These are phyloP conservation scores for Serendipita vermifera DNA, from an alignment of 768 basidiomycete species.

Conservation along the genomic window DNA sequence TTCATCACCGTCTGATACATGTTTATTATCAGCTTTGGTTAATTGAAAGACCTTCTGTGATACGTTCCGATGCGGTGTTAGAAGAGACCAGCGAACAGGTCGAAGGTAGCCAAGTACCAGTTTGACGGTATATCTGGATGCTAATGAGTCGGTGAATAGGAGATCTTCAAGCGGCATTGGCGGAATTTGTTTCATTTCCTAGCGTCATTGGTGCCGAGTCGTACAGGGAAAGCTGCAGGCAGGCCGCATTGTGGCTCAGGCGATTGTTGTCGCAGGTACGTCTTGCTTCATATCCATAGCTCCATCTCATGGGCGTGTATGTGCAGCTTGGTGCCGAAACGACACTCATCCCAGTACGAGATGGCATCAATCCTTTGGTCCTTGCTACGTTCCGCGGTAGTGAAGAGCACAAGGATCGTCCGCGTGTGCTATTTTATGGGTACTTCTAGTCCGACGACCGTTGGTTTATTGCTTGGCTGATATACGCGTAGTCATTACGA, in stretches of 20 bases:
- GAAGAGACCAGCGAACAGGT: no score
- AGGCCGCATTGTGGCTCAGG: conserved; percentile 85
- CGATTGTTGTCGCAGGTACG: conserved; percentile 59
- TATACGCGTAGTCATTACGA: conserved; percentile 68
- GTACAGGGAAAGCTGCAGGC: conserved; percentile 78
- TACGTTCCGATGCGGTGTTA: no score
- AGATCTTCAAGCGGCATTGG: conserved; percentile 38
- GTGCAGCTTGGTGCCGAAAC: conserved; percentile 62
- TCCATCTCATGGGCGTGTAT: not conserved
- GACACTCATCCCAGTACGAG: conserved; percentile 57
- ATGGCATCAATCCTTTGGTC: conserved; percentile 74
- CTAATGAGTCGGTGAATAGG: conserved; percentile 53
- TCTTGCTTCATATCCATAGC: no score
- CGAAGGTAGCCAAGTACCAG: no score
- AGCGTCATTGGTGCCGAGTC: conserved; percentile 61
- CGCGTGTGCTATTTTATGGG: conserved; percentile 85
- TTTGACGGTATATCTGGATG: conserved; percentile 17
- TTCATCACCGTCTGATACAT: no score
- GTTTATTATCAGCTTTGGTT: no score
- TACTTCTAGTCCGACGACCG: conserved; percentile 23
- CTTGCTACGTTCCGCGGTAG: conserved; percentile 74
- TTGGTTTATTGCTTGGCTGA: not conserved
- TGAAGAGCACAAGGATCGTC: conserved; percentile 35
- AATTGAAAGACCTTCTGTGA: no score
- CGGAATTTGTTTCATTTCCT: conserved; percentile 75